Evolutionary conservation across 2,329 filamentous ascomycete species (phyloP).

Genomic region (Xylariaceae sp.): DNA sequence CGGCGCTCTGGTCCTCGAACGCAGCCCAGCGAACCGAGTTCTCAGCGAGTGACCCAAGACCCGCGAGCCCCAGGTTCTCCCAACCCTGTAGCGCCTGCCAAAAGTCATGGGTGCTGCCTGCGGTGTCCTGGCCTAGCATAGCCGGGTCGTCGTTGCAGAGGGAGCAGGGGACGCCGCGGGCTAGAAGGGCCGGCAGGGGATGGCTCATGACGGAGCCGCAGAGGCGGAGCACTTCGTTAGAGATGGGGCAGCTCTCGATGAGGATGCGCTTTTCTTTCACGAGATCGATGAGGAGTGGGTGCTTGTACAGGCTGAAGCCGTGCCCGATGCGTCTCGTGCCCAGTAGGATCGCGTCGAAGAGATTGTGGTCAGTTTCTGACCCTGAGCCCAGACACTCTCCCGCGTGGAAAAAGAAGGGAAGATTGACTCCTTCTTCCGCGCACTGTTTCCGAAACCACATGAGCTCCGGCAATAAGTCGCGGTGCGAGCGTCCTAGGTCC

Average conservation of each 20-base stretch:
- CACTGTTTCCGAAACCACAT: constrained; percentile 95
- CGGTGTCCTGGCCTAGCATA: constrained; percentile 81
- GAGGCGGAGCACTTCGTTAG: constrained; percentile 84
- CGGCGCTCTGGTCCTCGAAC: constrained; percentile 77
- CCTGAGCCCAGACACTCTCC: constrained; percentile 86
- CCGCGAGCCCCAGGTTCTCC: constrained; percentile 88
- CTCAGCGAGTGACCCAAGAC: constrained; percentile 84
- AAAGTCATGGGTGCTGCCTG: constrained; percentile 89
- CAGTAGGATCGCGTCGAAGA: constrained; percentile 87
- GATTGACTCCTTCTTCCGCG: constrained; percentile 74
- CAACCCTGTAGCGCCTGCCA: constrained; percentile 93
- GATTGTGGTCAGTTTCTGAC: constrained; percentile 75
- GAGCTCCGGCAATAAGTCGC: constrained; percentile 79
- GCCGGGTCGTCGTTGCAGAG: constrained; percentile 92
- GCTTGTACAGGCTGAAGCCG: constrained; percentile 86
- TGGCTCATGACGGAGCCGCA: constrained; percentile 78
- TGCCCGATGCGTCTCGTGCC: constrained; percentile 90
- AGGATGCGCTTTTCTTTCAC: constrained; percentile 88
- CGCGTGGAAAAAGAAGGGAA: constrained; percentile 96
- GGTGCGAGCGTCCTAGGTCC: constrained; percentile 75
- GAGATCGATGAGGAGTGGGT: constrained; percentile 86
- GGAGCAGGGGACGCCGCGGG: constrained; percentile 81
- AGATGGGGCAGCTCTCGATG: constrained; percentile 88
- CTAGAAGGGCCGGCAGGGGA: constrained; percentile 81
- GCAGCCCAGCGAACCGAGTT: constrained; percentile 91